phyloP scores from a whole-genome alignment of 2,329 filamentous ascomycete genomes.

The Paraphoma chrysanthemicola region DNA sequence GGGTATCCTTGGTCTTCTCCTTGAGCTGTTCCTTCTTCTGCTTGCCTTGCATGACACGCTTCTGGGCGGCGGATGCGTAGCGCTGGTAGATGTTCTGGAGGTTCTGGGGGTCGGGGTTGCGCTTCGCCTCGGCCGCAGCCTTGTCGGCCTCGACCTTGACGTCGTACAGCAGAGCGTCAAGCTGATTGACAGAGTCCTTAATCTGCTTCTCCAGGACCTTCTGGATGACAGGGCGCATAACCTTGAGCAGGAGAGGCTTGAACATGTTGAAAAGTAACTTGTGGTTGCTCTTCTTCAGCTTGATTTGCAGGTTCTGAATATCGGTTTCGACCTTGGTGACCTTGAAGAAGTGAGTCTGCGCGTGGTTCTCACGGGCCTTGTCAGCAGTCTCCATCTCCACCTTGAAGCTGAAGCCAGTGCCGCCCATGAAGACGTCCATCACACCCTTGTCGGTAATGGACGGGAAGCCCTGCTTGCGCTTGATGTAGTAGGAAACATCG shows the following conservation, averaged over 20 bases:
- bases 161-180: constrained; percentile 75
- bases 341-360: constrained; percentile 89
- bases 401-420: constrained; percentile 89
- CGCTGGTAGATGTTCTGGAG: constrained; percentile 84
- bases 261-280: constrained; percentile 86
- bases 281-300: constrained; percentile 93
- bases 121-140: constrained; percentile 69
- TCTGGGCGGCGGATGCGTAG: constrained; percentile 78
- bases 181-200: constrained; percentile 78
- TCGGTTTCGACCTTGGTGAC: constrained; percentile 86
- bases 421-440: constrained; percentile 85
- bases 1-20: constrained; percentile 64
- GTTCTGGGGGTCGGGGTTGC: constrained; percentile 71
- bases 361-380: constrained; percentile 58
- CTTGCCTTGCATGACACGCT: constrained; percentile 76
- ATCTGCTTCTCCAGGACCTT: constrained; percentile 91
- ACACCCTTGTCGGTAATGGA: constrained; percentile 86
- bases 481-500: constrained; percentile 87
- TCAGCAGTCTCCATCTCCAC: constrained; percentile 85
- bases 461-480: constrained; percentile 93
- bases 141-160: constrained; percentile 85
- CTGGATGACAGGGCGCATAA: constrained; percentile 82
- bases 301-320: constrained; percentile 82
- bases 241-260: constrained; percentile 85
- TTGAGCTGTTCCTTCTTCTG: constrained; percentile 71